A percentile compares a stretch with the other conserved stretches of the same genome.
These are phyloP conservation scores for Wickerhamiella shivajii DNA, from an alignment of 805 yeast genomes.

Conservation along the genomic window DNA sequence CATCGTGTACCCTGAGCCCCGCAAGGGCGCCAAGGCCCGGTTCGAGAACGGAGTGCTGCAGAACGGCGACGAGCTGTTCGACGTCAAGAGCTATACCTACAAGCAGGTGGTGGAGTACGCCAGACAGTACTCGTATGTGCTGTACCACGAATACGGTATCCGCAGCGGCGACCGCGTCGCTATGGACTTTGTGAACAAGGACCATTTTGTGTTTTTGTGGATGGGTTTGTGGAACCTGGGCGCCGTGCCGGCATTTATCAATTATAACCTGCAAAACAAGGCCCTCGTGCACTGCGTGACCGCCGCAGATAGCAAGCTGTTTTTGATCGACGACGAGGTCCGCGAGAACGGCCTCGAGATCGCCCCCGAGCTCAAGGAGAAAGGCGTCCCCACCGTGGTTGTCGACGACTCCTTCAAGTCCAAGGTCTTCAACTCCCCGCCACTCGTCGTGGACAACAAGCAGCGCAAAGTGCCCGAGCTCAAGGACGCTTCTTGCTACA, in stretches of 20 bases:
- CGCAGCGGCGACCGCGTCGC: conserved; percentile 56
- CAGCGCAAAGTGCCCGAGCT: conserved; percentile 42
- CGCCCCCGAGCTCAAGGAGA: conserved; percentile 27
- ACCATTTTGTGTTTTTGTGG: conserved; percentile 68
- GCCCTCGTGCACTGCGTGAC: conserved; percentile 71
- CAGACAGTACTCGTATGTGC: conserved; percentile 48
- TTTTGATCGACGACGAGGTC: conserved; percentile 65
- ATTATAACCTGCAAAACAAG: conserved; percentile 58
- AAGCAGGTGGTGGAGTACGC: conserved; percentile 51
- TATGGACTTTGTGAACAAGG: conserved; percentile 66
- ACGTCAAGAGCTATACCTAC: conserved; percentile 52
- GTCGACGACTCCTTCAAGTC: conserved; percentile 31
- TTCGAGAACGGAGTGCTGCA: conserved; percentile 20
- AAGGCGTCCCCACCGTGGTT: conserved; percentile 13
- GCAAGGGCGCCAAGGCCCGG: conserved; percentile 10
- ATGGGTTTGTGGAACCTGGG: conserved; percentile 84
- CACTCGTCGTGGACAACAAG: conserved; percentile 36
- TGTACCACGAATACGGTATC: conserved; percentile 50
- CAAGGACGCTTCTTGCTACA: conserved; percentile 51
- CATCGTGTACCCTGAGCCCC: conserved; percentile 45
- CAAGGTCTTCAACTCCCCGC: conserved; percentile 29
- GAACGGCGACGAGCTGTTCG: conserved; percentile 37
- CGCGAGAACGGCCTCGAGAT: conserved; percentile 37
- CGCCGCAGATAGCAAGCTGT: conserved; percentile 45
- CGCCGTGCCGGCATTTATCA: conserved; percentile 74